Evolutionary conservation across 768 basidiomycete species (phyloP).

Genomic region (Rhizopogon vinicolor): DNA sequence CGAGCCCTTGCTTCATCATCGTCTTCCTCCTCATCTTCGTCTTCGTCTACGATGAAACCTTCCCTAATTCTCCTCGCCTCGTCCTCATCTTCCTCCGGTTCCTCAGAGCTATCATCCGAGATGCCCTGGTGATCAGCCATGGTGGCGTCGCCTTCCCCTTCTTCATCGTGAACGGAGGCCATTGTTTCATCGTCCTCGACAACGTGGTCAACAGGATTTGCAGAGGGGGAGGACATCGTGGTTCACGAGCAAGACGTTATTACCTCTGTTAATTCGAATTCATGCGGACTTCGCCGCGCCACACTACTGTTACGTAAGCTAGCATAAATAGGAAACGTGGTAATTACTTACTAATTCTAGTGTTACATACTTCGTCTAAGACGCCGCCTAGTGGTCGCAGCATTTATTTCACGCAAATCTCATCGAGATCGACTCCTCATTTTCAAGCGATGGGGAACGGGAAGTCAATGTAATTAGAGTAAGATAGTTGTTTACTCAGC

Average conservation of each 20-base stretch:
- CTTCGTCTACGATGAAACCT: constrained; percentile 92
- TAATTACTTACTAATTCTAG: no score
- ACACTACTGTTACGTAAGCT: not conserved
- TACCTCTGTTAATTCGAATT: not conserved
- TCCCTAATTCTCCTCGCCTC: constrained; percentile 76
- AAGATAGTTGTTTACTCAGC: not conserved
- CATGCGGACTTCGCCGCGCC: constrained; percentile 2
- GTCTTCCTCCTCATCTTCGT: constrained; percentile 72
- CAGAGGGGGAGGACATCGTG: constrained; percentile 54
- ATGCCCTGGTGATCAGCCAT: constrained; percentile 38
- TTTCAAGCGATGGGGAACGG: no score
- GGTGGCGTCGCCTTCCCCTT: constrained; percentile 52
- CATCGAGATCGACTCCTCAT: no score
- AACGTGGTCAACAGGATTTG: constrained; percentile 28
- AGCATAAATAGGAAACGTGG: no score
- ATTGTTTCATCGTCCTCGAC: constrained; percentile 56
- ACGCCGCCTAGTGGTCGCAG: no score
- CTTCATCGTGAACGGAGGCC: constrained; percentile 40
- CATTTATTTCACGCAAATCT: no score
- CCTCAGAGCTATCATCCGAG: constrained; percentile 84
- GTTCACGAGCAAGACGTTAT: constrained; percentile 15
- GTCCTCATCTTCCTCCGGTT: constrained; percentile 88
- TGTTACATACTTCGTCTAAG: no score
- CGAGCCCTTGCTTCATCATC: constrained; percentile 50
- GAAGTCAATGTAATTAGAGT: no score